Percentiles rank a stretch among this genome's conserved stretches.
Evolutionary conservation across 2,329 filamentous ascomycete species (phyloP).

Genomic region (Aspergillus ruber): DNA sequence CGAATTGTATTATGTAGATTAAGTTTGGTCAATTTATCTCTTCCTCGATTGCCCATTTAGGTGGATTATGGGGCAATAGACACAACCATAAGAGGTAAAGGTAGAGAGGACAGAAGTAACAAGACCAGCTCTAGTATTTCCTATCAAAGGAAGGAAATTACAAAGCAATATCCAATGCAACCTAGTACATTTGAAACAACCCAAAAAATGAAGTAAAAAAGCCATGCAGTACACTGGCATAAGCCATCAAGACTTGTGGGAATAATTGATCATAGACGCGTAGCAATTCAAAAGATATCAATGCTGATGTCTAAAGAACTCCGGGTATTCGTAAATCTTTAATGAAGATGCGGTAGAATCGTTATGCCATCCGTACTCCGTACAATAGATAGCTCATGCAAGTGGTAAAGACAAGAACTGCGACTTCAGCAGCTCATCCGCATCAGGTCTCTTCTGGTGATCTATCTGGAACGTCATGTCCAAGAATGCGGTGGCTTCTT

Average conservation of each 20-base stretch:
- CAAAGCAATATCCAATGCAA: neutral
- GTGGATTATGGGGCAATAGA: too few species aligned
- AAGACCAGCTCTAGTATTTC: neutral
- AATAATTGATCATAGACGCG: neutral
- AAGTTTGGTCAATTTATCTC: too few species aligned
- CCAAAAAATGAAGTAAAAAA: neutral
- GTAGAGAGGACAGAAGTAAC: neutral
- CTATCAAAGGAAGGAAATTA: conserved; percentile 1
- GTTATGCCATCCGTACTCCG: too few species aligned
- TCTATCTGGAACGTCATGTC: conserved; percentile 91
- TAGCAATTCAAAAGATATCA: neutral
- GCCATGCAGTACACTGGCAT: too few species aligned
- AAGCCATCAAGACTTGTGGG: neutral
- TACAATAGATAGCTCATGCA: conserved; percentile 36
- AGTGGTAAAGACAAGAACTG: conserved; percentile 68
- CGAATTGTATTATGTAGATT: too few species aligned
- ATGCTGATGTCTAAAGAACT: neutral
- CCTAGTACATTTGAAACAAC: neutral
- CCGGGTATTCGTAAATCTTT: conserved; percentile 1
- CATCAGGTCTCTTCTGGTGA: conserved; percentile 82
- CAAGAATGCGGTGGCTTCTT: conserved; percentile 77
- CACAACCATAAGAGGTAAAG: too few species aligned
- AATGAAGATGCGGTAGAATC: too few species aligned
- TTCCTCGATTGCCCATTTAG: too few species aligned
- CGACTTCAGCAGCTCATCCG: conserved; percentile 80